Evolutionary conservation across 257 asterid species (phyloP).

Genomic region (Fraxinus americana): DNA sequence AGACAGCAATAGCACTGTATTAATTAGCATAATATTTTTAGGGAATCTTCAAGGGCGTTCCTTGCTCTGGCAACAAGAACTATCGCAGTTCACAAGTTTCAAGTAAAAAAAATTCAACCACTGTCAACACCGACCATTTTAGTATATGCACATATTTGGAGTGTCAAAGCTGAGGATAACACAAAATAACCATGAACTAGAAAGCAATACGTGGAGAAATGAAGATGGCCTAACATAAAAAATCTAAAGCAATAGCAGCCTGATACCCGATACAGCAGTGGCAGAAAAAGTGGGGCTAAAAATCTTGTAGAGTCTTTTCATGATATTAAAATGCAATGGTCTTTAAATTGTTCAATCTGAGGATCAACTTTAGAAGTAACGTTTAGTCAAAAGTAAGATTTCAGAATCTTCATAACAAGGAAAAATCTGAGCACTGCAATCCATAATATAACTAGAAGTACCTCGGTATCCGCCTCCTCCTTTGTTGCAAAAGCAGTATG

Average conservation of each 20-base stretch:
- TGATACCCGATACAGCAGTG: background rate
- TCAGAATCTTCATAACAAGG: background rate
- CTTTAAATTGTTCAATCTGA: background rate
- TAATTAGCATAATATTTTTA: background rate
- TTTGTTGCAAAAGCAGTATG: conserved; percentile 98
- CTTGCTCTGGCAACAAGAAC: background rate
- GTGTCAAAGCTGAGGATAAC: background rate
- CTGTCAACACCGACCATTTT: background rate
- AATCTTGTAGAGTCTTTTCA: background rate
- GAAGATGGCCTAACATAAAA: background rate
- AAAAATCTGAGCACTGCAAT: background rate
- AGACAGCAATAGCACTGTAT: background rate
- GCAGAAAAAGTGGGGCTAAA: background rate
- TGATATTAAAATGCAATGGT: background rate
- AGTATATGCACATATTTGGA: background rate
- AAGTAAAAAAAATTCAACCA: background rate
- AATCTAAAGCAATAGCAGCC: background rate
- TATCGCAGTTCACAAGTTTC: background rate
- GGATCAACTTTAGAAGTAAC: background rate
- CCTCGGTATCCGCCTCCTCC: conserved; percentile 92
- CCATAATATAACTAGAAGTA: conserved; percentile 28
- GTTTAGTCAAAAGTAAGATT: background rate
- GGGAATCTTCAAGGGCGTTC: background rate
- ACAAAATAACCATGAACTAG: background rate
- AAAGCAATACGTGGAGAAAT: background rate